Evolutionary conservation across 2,329 filamentous ascomycete genomes (phyloP).

Genomic region (Eutypa lata): DNA sequence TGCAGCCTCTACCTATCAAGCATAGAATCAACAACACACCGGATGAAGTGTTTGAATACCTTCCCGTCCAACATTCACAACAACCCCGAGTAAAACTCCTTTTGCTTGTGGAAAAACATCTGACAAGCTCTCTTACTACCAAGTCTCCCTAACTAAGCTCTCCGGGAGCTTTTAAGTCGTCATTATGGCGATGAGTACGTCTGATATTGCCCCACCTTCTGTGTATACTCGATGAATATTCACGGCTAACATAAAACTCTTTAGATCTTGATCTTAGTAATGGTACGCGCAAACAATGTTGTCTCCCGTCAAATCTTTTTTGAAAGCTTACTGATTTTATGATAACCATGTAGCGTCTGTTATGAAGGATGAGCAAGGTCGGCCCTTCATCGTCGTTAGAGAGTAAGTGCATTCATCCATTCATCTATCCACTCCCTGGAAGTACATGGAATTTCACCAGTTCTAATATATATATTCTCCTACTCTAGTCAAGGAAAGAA

Average conservation of each 20-base stretch:
- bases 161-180: constrained; percentile 20
- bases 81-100: background rate
- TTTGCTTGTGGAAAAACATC: too few relatives aligned
- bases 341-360: constrained; percentile 53
- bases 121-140: background rate
- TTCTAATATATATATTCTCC: too few relatives aligned
- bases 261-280: constrained; percentile 80
- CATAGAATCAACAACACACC: background rate
- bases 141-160: constrained; percentile 18
- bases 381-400: constrained; percentile 96
- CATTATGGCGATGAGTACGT: constrained; percentile 61
- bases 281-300: constrained; percentile 52
- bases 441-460: too few relatives aligned
- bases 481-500: constrained; percentile 83
- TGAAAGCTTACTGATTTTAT: constrained; percentile 16
- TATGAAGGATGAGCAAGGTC: constrained; percentile 95
- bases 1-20: background rate
- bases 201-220: constrained; percentile 15
- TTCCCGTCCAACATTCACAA: background rate
- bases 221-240: constrained; percentile 1
- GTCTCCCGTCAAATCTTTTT: constrained; percentile 1
- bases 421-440: constrained; percentile 10
- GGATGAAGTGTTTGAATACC: too few relatives aligned
- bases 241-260: constrained; percentile 21
- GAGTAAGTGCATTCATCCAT: constrained; percentile 63